These are phyloP conservation scores for Xylaria sp. DNA, from an alignment of 495 filamentous ascomycete genomes.

Conservation along the genomic window DNA sequence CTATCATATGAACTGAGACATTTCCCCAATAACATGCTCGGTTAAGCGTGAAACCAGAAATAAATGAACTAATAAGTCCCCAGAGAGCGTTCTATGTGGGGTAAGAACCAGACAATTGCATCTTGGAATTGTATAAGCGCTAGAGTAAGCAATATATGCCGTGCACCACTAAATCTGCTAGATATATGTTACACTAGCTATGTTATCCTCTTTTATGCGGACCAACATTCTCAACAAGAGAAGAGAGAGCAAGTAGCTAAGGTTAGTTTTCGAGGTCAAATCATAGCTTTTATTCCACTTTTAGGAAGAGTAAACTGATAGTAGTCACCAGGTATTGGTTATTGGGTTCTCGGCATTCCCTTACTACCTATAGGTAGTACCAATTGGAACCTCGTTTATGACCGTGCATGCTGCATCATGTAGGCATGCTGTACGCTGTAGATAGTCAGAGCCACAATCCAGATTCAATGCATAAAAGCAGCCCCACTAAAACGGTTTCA, in stretches of 20 bases:
- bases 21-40: no score
- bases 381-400: background rate
- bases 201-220: background rate
- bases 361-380: no score
- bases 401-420: background rate
- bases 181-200: background rate
- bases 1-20: no score
- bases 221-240: background rate
- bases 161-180: background rate
- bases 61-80: no score
- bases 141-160: background rate
- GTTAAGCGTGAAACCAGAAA: no score
- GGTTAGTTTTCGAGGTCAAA: background rate
- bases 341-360: background rate
- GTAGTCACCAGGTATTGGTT: background rate
- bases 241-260: background rate
- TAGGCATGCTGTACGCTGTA: background rate
- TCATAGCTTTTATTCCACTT: background rate
- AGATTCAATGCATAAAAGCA: slow-evolving; percentile 17
- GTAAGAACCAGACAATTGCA: no score
- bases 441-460: slow-evolving; percentile 14
- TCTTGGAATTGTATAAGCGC: background rate
- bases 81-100: no score
- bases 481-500: slow-evolving; percentile 20
- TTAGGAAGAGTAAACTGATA: background rate